Base-by-base conservation (phyloP, 2,329 filamentous ascomycete genomes). In the Rhinocladiella similis region DNA sequence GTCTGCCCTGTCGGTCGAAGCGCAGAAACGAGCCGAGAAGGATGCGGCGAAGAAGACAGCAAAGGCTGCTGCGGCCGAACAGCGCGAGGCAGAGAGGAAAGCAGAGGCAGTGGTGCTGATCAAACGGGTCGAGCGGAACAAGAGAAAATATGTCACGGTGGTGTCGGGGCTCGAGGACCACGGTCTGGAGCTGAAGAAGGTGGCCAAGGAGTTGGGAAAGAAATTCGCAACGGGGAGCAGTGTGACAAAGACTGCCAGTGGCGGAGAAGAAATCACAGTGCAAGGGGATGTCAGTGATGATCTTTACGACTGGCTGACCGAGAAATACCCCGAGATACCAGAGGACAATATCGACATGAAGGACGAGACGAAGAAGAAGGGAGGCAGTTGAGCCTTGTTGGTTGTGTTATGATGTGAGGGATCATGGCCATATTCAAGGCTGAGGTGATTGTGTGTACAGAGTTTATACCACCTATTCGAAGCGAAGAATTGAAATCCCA, bases 61-160 rank as follows among this genome's bases (percentile, higher is more conserved):
- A 55, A 97, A 96, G 78, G 94, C 94, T 50, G 90, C 91, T 63
- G 87, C 91, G 22, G 87, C 86, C 18, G 93, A 96, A 75, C 84
- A 87, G 61, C 91, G 91, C 70, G 87, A 92, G 62, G 87, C 86
- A 20, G 90, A 92, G 71, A 87, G 88, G 69, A 88, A 93, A 65
- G 90, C 91, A 36, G 85, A 88, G 59, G 90, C 88, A 63, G 88
- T 91, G 69, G 79, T 99, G 52, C 86, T 85, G 55, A 96, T 99
- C 77, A 97, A 97, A 83, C 90, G 94, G 22, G 94, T 99, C 67
- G 94, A 97, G 80, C 86, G 94, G 62, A 97, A 96, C 76, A 99
- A 99, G 82, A 86, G 94, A 69, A 99, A 99, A 78, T 95, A 87
- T 71, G 92, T 99, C 53, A 99, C 94, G 0, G 88, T 92, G 14